Conservation (phyloP, 2,329 filamentous ascomycete genomes). For the Clarireedia hainanense region DNA sequence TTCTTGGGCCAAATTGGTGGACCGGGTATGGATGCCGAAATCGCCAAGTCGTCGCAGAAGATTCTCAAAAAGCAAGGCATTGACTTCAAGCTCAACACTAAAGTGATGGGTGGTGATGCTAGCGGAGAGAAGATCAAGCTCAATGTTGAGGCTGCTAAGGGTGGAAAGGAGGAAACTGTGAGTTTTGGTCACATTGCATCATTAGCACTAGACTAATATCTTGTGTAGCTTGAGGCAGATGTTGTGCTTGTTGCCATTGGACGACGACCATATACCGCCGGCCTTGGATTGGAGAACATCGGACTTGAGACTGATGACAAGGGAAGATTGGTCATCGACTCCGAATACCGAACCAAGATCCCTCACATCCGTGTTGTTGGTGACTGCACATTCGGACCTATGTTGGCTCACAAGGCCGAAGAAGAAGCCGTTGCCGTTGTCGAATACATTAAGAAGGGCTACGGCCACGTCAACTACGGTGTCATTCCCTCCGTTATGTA, state of each 20-base stretch:
- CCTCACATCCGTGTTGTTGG: slow-evolving; percentile 96
- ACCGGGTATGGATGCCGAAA: slow-evolving; percentile 92
- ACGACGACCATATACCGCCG: slow-evolving; percentile 86
- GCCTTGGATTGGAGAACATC: slow-evolving; percentile 88
- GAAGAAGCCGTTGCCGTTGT: slow-evolving; percentile 93
- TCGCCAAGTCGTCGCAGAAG: slow-evolving; percentile 87
- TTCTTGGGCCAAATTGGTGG: slow-evolving; percentile 95
- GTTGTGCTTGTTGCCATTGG: slow-evolving; percentile 96
- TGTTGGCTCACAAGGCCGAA: slow-evolving; percentile 99
- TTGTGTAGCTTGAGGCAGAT: slow-evolving; percentile 74
- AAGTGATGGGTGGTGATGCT: slow-evolving; percentile 81
- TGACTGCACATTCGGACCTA: slow-evolving; percentile 93
- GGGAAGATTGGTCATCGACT: slow-evolving; percentile 93
- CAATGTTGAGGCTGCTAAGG: slow-evolving; percentile 85
- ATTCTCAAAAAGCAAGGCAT: slow-evolving; percentile 93
- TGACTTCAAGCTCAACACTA: slow-evolving; percentile 97
- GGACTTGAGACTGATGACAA: slow-evolving; percentile 87
- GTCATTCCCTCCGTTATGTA: slow-evolving; percentile 99
- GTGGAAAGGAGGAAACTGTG: slow-evolving; percentile 87
- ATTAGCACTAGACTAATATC: slow-evolving; percentile 1
- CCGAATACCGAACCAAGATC: slow-evolving; percentile 96
- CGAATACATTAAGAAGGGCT: slow-evolving; percentile 96
- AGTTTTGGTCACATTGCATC: slow-evolving; percentile 31
- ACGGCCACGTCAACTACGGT: slow-evolving; percentile 98
- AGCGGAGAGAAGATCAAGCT: slow-evolving; percentile 72